Conservation (phyloP, 2,329 filamentous ascomycete species). For the Aspergillus puulaauensis region DNA sequence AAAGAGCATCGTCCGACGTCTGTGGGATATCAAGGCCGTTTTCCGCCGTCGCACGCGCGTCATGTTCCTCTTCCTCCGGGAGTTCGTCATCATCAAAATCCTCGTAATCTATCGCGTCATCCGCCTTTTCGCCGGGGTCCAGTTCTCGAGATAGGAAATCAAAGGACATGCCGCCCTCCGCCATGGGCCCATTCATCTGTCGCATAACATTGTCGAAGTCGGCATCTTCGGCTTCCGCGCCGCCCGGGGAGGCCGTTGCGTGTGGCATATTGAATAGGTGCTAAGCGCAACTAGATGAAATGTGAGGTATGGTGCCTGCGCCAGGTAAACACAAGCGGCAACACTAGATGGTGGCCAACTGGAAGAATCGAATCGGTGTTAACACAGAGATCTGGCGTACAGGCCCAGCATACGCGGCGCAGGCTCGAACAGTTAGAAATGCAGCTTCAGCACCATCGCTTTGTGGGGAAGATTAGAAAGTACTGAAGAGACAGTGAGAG, state of each 20-base stretch:
- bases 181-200: conserved; percentile 39
- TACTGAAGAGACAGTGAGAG: background rate
- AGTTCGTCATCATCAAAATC: conserved; percentile 92
- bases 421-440: background rate
- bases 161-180: conserved; percentile 31
- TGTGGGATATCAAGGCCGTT: conserved; percentile 59
- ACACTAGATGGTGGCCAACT: background rate
- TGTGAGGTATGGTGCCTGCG: background rate
- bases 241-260: conserved; percentile 26
- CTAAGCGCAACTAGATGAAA: background rate
- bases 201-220: conserved; percentile 45
- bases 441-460: background rate
- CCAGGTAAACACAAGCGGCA: background rate
- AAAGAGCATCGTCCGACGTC: conserved; percentile 26
- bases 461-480: background rate
- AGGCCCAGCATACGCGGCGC: conserved; percentile 1
- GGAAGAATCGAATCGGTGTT: background rate
- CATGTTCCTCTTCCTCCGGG: conserved; percentile 58
- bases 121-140: conserved; percentile 71
- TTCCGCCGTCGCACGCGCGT: conserved; percentile 29
- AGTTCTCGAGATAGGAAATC: conserved; percentile 43
- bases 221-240: conserved; percentile 32
- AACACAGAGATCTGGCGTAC: conserved; percentile 1
- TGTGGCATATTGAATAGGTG: conserved; percentile 36
- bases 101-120: conserved; percentile 86